Conservation (phyloP, 1,284 basidiomycete genomes). For the Apiotrichum akiyoshidainum region DNA sequence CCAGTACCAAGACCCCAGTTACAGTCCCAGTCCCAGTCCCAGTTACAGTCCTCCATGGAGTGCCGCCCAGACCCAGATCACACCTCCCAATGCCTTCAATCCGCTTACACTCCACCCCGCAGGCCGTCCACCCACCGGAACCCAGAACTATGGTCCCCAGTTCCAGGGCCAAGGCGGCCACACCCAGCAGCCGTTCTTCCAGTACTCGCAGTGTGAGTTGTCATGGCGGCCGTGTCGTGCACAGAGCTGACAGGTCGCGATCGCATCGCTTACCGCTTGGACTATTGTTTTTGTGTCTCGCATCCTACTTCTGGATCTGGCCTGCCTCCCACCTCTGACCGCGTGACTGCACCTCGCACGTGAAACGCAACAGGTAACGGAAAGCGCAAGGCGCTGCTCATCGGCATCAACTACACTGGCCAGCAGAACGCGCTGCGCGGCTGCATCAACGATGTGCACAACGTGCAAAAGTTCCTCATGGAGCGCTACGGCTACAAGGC, state of each 20-base stretch:
- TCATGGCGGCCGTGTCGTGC: too few relatives aligned
- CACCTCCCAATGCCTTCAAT: neutral
- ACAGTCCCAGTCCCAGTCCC: too few relatives aligned
- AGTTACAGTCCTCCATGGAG: too few relatives aligned
- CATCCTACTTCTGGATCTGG: neutral
- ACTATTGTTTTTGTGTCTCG: neutral
- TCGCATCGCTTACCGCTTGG: neutral
- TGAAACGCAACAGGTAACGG: conserved; percentile 28
- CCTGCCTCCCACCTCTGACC: too few relatives aligned
- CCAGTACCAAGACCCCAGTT: neutral
- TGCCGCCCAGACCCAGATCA: neutral
- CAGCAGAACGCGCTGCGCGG: conserved; percentile 64
- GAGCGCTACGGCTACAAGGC: conserved; percentile 66
- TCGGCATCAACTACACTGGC: conserved; percentile 69
- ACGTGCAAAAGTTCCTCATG: conserved; percentile 71
- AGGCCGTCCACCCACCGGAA: conserved; percentile 53
- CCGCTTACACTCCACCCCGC: neutral
- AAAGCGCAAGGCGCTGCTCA: conserved; percentile 39
- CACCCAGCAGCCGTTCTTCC: conserved; percentile 62
- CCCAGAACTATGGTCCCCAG: conserved; percentile 68
- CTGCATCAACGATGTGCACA: conserved; percentile 83
- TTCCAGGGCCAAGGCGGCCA: conserved; percentile 59
- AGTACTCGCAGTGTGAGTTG: conserved; percentile 70
- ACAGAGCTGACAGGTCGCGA: too few relatives aligned
- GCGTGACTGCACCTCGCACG: too few relatives aligned